Base-by-base conservation (phyloP, 768 basidiomycete genomes). In the Russula brevipes region DNA sequence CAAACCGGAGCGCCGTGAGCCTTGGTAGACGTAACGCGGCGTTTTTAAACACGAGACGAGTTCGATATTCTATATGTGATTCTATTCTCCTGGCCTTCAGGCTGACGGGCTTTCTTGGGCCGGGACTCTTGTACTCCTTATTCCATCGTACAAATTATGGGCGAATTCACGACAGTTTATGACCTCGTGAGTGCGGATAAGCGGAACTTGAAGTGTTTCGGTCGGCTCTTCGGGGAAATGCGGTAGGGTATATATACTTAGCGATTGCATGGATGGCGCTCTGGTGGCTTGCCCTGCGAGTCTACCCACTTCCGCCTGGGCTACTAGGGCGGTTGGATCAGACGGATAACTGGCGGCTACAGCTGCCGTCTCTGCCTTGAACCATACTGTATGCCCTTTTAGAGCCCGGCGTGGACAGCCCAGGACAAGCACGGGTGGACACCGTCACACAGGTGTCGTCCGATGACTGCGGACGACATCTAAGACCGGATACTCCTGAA, bases 1-100 rank as follows among this genome's bases (percentile, higher is more conserved):
- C 64, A 30, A 57, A 63, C 19, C 45, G 31, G 14, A 65, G 64
- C 44, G 42, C 38, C 35, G 55, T 46, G 14, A 65, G 64, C 55
- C 50, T 65, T 17, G 55, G 61, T 31, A 45, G 51, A 52, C 61
- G 61, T 65, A 14, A 58, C 39, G 14, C 24, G 11, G 12, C 3
- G n/a, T 6, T 16, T 39, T 16, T 39, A 16, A 31, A 31, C 24
- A 10, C 12, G 19, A 41, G 30, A 3, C n/a, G 19, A 39, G 45
- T 38, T 54, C 59, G 1, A n/a, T 3, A 4, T 30, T 39, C 39
- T 54, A 10, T 54, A 30, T 30, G 19, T 24, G 46, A n/a, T 7
- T 39, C n/a, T n/a, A 16, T 35, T 39, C 19, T 24, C 2, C n/a
- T 9, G 8, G 50, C 33, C 17, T 35, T 36, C 35, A 12, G 44